These are phyloP conservation scores for Dendrostoma leiphaemia DNA, from an alignment of 2,329 filamentous ascomycete species.

Conservation along the genomic window DNA sequence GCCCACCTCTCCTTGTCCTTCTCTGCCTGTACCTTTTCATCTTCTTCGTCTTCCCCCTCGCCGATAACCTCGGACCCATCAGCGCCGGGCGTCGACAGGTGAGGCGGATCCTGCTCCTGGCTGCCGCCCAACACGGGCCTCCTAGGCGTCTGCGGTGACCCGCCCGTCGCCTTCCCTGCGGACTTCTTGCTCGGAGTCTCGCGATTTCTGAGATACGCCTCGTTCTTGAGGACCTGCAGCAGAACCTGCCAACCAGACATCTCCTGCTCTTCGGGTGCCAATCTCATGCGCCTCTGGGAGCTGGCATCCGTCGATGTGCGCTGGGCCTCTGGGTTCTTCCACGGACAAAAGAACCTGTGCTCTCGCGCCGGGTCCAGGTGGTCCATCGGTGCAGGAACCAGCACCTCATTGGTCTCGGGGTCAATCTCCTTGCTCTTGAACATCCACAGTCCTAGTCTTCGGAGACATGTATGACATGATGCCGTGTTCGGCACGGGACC, in stretches of 20 bases:
- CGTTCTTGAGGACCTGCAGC: slow-evolving; percentile 54
- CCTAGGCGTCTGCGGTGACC: slow-evolving; percentile 13
- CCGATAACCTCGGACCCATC: slow-evolving; percentile 20
- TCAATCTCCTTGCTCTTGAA: slow-evolving; percentile 74
- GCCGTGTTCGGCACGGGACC: slow-evolving; percentile 69
- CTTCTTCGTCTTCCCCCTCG: slow-evolving; percentile 42
- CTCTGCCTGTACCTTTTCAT: slow-evolving; percentile 45
- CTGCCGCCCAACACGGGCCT: background rate
- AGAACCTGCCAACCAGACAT: slow-evolving; percentile 56
- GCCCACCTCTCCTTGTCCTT: slow-evolving; percentile 75
- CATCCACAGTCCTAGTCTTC: slow-evolving; percentile 90
- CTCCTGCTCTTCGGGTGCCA: slow-evolving; percentile 32
- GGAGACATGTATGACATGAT: slow-evolving; percentile 81
- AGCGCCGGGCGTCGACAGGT: slow-evolving; percentile 16
- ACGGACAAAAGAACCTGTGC: slow-evolving; percentile 82
- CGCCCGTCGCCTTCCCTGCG: background rate
- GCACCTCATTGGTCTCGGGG: slow-evolving; percentile 45
- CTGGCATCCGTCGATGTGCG: slow-evolving; percentile 39
- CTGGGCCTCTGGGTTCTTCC: slow-evolving; percentile 66
- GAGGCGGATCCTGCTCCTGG: background rate
- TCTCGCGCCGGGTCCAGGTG: slow-evolving; percentile 67
- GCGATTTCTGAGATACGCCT: slow-evolving; percentile 49
- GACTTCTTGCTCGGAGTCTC: slow-evolving; percentile 28
- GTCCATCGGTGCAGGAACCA: slow-evolving; percentile 61
- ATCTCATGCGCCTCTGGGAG: slow-evolving; percentile 5